Conservation (phyloP, 768 basidiomycete species). For the Russula compacta region DNA sequence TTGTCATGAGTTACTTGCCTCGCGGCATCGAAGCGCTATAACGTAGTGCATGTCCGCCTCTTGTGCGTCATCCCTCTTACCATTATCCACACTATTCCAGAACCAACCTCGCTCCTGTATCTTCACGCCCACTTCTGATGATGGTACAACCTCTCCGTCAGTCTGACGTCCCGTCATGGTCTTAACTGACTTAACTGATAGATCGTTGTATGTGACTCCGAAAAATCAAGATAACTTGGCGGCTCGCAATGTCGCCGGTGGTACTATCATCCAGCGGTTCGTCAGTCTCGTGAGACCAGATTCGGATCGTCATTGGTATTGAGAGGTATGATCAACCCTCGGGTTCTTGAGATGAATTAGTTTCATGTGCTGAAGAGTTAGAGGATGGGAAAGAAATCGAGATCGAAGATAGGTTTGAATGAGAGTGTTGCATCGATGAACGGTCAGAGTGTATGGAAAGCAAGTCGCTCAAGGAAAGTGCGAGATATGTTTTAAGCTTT, state of each 20-base stretch:
- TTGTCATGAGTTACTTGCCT: not conserved
- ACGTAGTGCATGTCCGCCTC: conserved; percentile 18
- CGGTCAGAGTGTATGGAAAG: not conserved
- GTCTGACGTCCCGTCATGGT: not conserved
- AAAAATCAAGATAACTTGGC: conserved; percentile 51
- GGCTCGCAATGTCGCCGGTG: conserved; percentile 30
- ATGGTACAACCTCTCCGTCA: not conserved
- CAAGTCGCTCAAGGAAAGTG: conserved; percentile 9
- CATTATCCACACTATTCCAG: conserved; percentile 9
- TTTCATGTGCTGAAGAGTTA: not conserved
- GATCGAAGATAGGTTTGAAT: conserved; percentile 10
- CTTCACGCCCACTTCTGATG: conserved; percentile 7
- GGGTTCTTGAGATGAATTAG: not conserved
- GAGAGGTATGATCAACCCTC: not conserved
- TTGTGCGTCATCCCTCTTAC: too few relatives aligned
- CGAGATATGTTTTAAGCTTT: conserved; percentile 21
- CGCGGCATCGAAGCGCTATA: conserved; percentile 16
- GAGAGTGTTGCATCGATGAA: not conserved
- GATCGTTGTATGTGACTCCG: conserved; percentile 41
- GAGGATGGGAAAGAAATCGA: not conserved
- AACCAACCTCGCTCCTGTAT: conserved; percentile 14
- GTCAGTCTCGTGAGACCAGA: not conserved
- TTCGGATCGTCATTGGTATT: not conserved
- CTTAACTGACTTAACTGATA: conserved; percentile 24
- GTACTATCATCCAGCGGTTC: not conserved